Evolutionary conservation across 78 protist species (phyloP).

Genomic region (Corallochytrium limacisporum): DNA sequence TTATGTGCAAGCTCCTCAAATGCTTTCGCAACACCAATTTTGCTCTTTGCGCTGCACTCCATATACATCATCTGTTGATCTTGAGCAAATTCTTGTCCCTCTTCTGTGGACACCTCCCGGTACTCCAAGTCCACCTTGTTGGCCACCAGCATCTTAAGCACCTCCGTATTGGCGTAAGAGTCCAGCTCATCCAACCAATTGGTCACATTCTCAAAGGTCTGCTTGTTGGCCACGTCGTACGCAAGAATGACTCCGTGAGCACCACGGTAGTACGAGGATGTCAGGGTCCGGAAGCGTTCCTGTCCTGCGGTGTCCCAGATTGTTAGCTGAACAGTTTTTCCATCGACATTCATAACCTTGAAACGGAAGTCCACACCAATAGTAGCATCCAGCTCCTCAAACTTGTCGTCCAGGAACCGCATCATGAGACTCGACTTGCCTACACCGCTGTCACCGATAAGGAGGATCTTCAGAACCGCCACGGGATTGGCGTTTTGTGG

Average conservation of each 20-base stretch:
- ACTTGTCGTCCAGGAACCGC: neutral
- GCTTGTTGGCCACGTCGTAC: constrained; percentile 84
- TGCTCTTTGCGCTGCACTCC: constrained; percentile 29
- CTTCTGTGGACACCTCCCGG: constrained; percentile 27
- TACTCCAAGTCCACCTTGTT: constrained; percentile 73
- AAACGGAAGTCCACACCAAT: constrained; percentile 4
- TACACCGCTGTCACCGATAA: constrained; percentile 3
- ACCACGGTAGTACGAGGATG: constrained; percentile 86
- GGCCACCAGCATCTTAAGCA: constrained; percentile 79
- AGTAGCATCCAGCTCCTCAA: constrained; percentile 15
- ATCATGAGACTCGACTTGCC: constrained; percentile 6
- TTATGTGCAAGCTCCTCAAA: constrained; percentile 37
- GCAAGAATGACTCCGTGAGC: constrained; percentile 87
- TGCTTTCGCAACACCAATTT: constrained; percentile 30
- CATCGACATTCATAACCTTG: neutral
- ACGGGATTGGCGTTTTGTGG: too few relatives aligned
- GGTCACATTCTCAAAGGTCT: constrained; percentile 44
- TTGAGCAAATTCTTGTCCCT: constrained; percentile 34
- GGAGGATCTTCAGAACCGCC: constrained; percentile 1
- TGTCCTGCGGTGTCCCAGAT: constrained; percentile 53
- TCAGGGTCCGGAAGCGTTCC: constrained; percentile 62
- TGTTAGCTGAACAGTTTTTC: constrained; percentile 13
- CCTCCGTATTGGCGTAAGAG: constrained; percentile 61
- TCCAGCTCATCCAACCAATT: constrained; percentile 78
- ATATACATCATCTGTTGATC: constrained; percentile 16